phyloP scores from a whole-genome alignment of 768 basidiomycete species.

The Gymnopilus junonius region DNA sequence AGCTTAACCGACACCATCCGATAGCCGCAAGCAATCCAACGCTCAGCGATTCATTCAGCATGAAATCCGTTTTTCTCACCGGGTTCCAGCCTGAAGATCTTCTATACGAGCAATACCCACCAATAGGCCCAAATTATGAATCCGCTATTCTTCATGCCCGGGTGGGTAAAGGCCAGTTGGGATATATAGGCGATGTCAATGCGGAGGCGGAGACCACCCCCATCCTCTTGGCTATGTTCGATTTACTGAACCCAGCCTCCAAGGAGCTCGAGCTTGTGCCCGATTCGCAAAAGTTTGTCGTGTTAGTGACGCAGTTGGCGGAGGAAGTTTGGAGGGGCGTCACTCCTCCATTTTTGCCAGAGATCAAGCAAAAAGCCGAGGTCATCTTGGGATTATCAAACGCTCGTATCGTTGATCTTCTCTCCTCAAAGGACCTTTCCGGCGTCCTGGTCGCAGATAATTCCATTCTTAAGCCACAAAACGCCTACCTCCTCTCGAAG shows the following conservation, averaged over 20 bases:
- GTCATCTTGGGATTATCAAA: slow-evolving; percentile 24
- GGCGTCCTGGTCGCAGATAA: slow-evolving; percentile 42
- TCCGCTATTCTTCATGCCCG: slow-evolving; percentile 29
- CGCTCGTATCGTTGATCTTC: slow-evolving; percentile 27
- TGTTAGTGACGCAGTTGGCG: slow-evolving; percentile 26
- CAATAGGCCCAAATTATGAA: slow-evolving; percentile 10
- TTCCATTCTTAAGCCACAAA: slow-evolving; percentile 25
- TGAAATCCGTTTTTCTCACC: slow-evolving; percentile 18
- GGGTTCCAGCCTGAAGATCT: slow-evolving; percentile 13
- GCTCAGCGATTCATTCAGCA: slow-evolving; percentile 15
- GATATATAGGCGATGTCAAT: slow-evolving; percentile 40
- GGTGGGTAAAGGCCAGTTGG: slow-evolving; percentile 33
- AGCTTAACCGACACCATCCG: slow-evolving; percentile 16
- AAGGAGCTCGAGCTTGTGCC: slow-evolving; percentile 14
- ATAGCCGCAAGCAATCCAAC: slow-evolving; percentile 8
- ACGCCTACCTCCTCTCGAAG: slow-evolving; percentile 30
- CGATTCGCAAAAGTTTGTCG: slow-evolving; percentile 25
- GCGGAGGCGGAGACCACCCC: slow-evolving; percentile 29
- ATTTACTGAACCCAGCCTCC: slow-evolving; percentile 17
- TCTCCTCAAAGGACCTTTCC: slow-evolving; percentile 31
- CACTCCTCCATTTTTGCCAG: slow-evolving; percentile 23
- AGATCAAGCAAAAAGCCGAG: slow-evolving; percentile 22
- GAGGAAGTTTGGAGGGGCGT: slow-evolving; percentile 15
- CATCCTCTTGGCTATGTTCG: slow-evolving; percentile 38
- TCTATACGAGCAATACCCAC: slow-evolving; percentile 16